A percentile compares a stretch with the other conserved stretches of the same genome.
Conservation (phyloP, 106 monocot species). For the Dactylorhiza incarnata region DNA sequence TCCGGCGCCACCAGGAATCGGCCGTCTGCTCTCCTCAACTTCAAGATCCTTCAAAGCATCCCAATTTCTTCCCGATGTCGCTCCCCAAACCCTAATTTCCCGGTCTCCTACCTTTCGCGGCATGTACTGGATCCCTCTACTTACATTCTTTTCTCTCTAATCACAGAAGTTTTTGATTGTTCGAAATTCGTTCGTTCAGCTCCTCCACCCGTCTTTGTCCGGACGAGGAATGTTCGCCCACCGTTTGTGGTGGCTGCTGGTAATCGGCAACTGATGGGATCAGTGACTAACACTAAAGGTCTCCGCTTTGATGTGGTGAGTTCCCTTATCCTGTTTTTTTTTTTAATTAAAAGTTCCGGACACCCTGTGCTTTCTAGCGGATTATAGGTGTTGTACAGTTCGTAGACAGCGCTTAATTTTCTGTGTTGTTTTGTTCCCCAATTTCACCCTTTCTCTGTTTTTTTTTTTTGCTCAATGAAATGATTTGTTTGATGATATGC, state of each 20-base stretch:
- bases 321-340: background rate
- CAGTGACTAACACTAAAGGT: constrained; percentile 19
- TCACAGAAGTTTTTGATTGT: background rate
- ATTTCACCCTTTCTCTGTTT: background rate
- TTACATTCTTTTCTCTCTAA: background rate
- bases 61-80: background rate
- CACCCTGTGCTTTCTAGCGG: background rate
- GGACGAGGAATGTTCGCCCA: constrained; percentile 8
- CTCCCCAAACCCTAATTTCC: constrained; percentile 12
- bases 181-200: background rate
- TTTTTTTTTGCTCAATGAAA: background rate
- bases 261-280: constrained; percentile 20
- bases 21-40: background rate
- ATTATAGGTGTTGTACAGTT: background rate
- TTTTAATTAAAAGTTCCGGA: background rate
- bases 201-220: constrained; percentile 4
- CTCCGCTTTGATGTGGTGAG: constrained; percentile 25
- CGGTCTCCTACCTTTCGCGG: constrained; percentile 16
- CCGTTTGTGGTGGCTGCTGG: constrained; percentile 6
- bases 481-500: background rate
- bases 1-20: background rate
- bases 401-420: background rate
- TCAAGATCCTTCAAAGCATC: background rate
- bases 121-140: background rate
- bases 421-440: background rate